phyloP scores from a whole-genome alignment of 306 rosid species.

The Pyrus betulifolia region DNA sequence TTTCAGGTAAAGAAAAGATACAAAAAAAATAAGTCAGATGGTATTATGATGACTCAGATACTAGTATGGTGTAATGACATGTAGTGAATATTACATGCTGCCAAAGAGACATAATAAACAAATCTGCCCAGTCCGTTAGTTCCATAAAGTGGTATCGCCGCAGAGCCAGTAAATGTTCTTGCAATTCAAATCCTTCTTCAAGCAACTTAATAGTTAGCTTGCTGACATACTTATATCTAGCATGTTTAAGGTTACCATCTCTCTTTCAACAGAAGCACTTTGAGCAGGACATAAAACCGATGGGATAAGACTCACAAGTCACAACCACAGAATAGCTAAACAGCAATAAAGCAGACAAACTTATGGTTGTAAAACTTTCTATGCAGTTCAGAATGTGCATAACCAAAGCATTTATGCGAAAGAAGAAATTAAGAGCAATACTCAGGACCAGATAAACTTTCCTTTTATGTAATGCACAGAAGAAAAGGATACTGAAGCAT shows the following conservation, averaged over 20 bases:
- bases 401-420: background rate
- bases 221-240: constrained; percentile 86
- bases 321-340: background rate
- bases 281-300: constrained; percentile 9
- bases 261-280: constrained; percentile 12
- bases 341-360: background rate
- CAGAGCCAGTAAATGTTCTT: constrained; percentile 77
- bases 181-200: constrained; percentile 83
- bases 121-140: constrained; percentile 93
- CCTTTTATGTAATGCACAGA: constrained; percentile 10
- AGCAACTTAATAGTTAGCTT: constrained; percentile 78
- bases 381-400: background rate
- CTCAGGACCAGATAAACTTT: background rate
- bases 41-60: constrained; percentile 6
- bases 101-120: constrained; percentile 85
- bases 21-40: constrained; percentile 13
- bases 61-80: background rate
- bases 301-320: background rate
- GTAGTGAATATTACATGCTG: constrained; percentile 42
- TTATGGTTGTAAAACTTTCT: background rate
- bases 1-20: constrained; percentile 22
- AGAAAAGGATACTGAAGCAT: constrained; percentile 82
- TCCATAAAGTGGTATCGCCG: constrained; percentile 94
- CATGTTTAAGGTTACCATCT: constrained; percentile 38
- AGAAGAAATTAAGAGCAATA: constrained; percentile 4